Percentiles rank a stretch among this genome's conserved stretches.
Conservation (phyloP, 1,139 yeast species). For the Pneumocystis jirovecii region DNA sequence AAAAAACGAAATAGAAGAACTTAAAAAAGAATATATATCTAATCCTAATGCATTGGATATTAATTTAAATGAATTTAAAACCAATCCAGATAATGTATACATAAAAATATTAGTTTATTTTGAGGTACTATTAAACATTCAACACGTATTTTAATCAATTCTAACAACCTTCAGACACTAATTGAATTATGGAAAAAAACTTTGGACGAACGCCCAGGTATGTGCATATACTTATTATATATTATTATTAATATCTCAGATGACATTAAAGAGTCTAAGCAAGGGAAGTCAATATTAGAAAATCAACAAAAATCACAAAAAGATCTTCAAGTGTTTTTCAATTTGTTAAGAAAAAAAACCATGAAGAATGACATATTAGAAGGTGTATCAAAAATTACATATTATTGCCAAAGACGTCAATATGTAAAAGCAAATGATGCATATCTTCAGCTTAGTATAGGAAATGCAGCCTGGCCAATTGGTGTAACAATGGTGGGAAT, state of each 20-base stretch:
- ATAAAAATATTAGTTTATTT: slow-evolving; percentile 23
- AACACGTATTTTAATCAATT: slow-evolving; percentile 3
- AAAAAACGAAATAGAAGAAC: slow-evolving; percentile 21
- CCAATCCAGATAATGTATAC: slow-evolving; percentile 25
- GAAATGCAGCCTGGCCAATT: slow-evolving; percentile 87
- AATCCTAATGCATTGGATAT: slow-evolving; percentile 17
- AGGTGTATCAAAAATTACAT: slow-evolving; percentile 45
- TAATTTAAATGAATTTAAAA: slow-evolving; percentile 27
- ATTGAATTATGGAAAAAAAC: slow-evolving; percentile 34
- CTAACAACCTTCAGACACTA: slow-evolving; percentile 36
- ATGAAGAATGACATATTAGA: slow-evolving; percentile 35
- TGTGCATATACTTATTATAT: background rate
- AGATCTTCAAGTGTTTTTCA: slow-evolving; percentile 46
- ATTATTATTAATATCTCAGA: slow-evolving; percentile 1
- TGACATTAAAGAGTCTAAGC: slow-evolving; percentile 15
- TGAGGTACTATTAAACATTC: background rate
- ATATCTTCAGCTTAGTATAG: slow-evolving; percentile 64
- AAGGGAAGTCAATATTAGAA: slow-evolving; percentile 20
- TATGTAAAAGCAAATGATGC: slow-evolving; percentile 48
- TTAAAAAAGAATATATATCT: slow-evolving; percentile 1
- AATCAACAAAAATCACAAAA: slow-evolving; percentile 37
- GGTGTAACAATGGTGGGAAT: slow-evolving; percentile 72
- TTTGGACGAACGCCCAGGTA: slow-evolving; percentile 13
- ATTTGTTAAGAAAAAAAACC: slow-evolving; percentile 37
- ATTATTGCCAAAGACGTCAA: slow-evolving; percentile 42